Evolutionary conservation across 2,329 filamentous ascomycete species (phyloP).

Genomic region (Metarhizium humberi): DNA sequence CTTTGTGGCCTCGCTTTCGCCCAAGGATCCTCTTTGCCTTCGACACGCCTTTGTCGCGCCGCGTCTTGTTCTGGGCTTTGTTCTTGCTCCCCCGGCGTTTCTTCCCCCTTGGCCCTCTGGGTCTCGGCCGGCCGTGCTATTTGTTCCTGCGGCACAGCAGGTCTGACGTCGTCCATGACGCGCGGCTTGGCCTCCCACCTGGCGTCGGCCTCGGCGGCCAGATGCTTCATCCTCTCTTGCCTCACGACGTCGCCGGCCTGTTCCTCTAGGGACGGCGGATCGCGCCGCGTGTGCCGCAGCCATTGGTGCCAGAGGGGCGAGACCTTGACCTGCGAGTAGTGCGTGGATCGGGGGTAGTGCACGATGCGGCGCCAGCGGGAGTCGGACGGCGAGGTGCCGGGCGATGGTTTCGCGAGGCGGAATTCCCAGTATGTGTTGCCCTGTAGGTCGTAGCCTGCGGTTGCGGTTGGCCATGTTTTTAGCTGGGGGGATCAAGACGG

Average conservation of each 20-base stretch:
- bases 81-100: not conserved
- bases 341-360: slow-evolving; percentile 43
- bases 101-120: too few relatives aligned
- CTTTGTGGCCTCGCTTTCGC: slow-evolving; percentile 34
- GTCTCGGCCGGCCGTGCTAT: not conserved
- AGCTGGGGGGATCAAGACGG: not conserved
- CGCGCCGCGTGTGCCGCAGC: slow-evolving; percentile 49
- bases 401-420: slow-evolving; percentile 35
- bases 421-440: slow-evolving; percentile 66
- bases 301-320: slow-evolving; percentile 60
- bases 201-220: slow-evolving; percentile 53
- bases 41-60: slow-evolving; percentile 9
- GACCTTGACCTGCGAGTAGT: slow-evolving; percentile 46
- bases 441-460: slow-evolving; percentile 50
- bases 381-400: slow-evolving; percentile 9
- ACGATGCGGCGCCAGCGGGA: slow-evolving; percentile 54
- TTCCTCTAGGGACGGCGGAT: slow-evolving; percentile 47
- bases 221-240: slow-evolving; percentile 40
- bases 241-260: slow-evolving; percentile 44
- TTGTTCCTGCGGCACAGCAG: not conserved
- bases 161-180: slow-evolving; percentile 28
- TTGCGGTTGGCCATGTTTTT: not conserved
- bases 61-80: not conserved
- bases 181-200: slow-evolving; percentile 53
- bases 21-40: slow-evolving; percentile 43